Percentiles rank a stretch among this genome's conserved stretches.
Evolutionary conservation across 1,284 basidiomycete genomes (phyloP).

Genomic region (Marasmius tenuissimus): DNA sequence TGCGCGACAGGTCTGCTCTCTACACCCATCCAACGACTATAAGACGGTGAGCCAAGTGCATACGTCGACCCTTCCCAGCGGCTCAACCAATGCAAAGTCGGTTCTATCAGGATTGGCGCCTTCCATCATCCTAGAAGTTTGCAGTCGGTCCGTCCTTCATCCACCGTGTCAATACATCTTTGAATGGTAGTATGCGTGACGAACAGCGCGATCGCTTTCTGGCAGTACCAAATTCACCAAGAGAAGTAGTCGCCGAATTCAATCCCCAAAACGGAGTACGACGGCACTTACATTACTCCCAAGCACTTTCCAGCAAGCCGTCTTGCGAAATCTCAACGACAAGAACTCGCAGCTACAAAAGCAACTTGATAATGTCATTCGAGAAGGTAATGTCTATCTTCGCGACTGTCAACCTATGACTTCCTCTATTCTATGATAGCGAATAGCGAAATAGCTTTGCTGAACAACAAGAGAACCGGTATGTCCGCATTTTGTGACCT

Average conservation of each 20-base stretch:
- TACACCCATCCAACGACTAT: conserved; percentile 83
- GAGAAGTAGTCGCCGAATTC: conserved; percentile 54
- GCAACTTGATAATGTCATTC: conserved; percentile 74
- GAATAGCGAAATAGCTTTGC: conserved; percentile 71
- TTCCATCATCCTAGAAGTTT: conserved; percentile 74
- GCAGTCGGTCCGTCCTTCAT: conserved; percentile 55
- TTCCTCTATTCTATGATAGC: conserved; percentile 40
- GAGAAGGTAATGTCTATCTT: conserved; percentile 56
- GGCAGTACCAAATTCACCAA: conserved; percentile 86
- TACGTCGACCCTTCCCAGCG: conserved; percentile 27
- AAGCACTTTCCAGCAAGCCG: conserved; percentile 80
- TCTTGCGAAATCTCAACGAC: conserved; percentile 75
- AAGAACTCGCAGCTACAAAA: conserved; percentile 79
- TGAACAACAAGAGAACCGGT: conserved; percentile 69
- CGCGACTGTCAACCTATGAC: not conserved
- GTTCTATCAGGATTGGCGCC: conserved; percentile 78
- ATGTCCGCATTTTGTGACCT: conserved; percentile 12
- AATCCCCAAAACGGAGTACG: not conserved
- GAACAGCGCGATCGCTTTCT: conserved; percentile 77
- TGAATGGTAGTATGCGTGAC: conserved; percentile 1
- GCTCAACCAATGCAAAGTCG: conserved; percentile 47
- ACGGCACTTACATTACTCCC: not conserved
- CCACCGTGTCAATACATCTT: not conserved
- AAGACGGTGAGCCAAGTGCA: conserved; percentile 62
- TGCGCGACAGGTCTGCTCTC: conserved; percentile 61